phyloP scores from a whole-genome alignment of 2,329 filamentous ascomycete species.

The Beauveria caledonica region DNA sequence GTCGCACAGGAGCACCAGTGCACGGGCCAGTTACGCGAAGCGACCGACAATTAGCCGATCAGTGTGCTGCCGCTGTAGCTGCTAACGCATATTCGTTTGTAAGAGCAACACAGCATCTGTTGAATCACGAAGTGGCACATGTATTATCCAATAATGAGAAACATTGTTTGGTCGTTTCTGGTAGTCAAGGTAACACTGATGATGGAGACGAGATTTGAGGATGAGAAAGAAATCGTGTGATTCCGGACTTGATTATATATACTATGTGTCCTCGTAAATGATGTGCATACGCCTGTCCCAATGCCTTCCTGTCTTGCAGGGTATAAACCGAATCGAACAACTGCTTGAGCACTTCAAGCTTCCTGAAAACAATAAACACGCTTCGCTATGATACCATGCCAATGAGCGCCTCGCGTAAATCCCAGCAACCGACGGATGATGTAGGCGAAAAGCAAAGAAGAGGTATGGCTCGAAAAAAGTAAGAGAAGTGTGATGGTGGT shows the following conservation, averaged over 20 bases:
- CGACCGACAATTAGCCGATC: conserved; percentile 2
- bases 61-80: not conserved
- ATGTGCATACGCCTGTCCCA: not conserved
- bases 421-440: not conserved
- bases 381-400: conserved; percentile 8
- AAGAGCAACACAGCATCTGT: not conserved
- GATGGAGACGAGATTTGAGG: not conserved
- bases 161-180: not conserved
- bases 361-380: not conserved
- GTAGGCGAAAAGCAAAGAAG: not conserved
- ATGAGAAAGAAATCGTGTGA: not conserved
- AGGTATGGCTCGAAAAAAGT: not conserved
- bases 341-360: conserved; percentile 4
- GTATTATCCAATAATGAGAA: not conserved
- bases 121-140: not conserved
- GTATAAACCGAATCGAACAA: not conserved
- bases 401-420: not conserved
- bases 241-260: not conserved
- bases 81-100: not conserved
- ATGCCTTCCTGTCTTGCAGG: not conserved
- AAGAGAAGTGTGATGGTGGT: not conserved
- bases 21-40: not conserved
- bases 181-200: not conserved
- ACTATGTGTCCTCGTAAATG: not conserved
- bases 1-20: conserved; percentile 5